A percentile compares a stretch with the other conserved stretches of the same genome.
These are phyloP conservation scores for Erythrophleum ivorense DNA, from an alignment of 331 rosid genomes.

Conservation along the genomic window DNA sequence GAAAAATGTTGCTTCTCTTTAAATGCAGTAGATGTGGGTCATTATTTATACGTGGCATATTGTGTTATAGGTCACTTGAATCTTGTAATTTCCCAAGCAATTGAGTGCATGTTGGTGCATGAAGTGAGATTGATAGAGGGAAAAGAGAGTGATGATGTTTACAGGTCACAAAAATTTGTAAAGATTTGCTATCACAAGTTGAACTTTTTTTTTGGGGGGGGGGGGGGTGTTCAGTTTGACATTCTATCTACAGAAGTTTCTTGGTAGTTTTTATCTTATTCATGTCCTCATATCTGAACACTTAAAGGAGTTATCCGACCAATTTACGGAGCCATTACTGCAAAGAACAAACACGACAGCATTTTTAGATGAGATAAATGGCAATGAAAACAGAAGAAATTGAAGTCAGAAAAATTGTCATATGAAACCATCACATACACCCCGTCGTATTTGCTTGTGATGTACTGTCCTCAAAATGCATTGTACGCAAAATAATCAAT, in stretches of 20 bases:
- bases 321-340: no score
- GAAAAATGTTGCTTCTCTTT: background rate
- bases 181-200: background rate
- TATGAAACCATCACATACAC: no score
- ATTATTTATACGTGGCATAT: background rate
- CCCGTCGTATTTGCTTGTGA: no score
- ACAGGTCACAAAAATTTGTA: conserved; percentile 27
- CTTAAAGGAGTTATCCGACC: no score
- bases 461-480: no score
- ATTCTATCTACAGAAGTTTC: background rate
- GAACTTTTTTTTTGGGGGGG: background rate
- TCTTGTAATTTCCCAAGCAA: conserved; percentile 35
- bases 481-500: no score
- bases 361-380: no score
- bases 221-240: conserved; percentile 24
- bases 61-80: conserved; percentile 37
- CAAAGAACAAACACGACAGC: no score
- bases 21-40: background rate
- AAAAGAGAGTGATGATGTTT: conserved; percentile 26
- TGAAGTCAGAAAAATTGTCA: no score
- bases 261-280: no score
- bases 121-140: conserved; percentile 22
- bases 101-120: conserved; percentile 37
- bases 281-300: no score
- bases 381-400: no score